Evolutionary conservation across 2,329 filamentous ascomycete genomes (phyloP), one percentile per base, ranked within the genome.

Genomic region (Eutypella sp.): DNA sequence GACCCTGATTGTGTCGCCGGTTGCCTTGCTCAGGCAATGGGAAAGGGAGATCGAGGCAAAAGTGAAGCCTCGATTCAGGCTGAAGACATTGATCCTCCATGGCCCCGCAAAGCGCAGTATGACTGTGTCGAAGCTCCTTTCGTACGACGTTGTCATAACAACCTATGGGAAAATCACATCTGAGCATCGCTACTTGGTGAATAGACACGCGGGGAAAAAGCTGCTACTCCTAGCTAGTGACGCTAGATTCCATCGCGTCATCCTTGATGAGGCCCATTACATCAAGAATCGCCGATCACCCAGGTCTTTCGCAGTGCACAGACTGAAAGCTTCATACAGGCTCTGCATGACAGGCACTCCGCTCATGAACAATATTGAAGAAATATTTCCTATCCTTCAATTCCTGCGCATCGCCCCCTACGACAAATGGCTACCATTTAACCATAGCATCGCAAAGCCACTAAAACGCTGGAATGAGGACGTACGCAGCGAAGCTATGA

Each of bases 291-390:
- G 79, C 46, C 71, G 67, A 27, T 84, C 86, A 0, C 78, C 81
- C 50, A 68, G 76, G 5, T 79, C 85, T 1, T 71, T 74, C 50
- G 87, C 81, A 11, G 79, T 79, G 25, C 78, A 71, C 55, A 63
- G 67, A 16, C 67, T 93, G 13, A 68, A 76, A 48, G 71, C 84
- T n/a, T 74, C 69, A 23, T 81, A 86, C 59, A 76, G 88, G 38
- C 82, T 88, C 66, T 90, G 85, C 60, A 79, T 93, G 67, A 91
- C 85, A 5, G 88, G 88, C 18, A 93, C 88, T 0, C 88, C 88
- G 0, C 89, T 93, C 83, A 95, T 95, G 87, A 96, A 96, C 57
- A 82, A 78, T 13, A 80, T 92, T 2, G 73, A 80, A 25, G 91
- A 96, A 58, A 73, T 95, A 3, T 93, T 81, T 59, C 87, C 89